Evolutionary conservation across 1,284 basidiomycete genomes (phyloP).

Genomic region (Coniophora puteana): DNA sequence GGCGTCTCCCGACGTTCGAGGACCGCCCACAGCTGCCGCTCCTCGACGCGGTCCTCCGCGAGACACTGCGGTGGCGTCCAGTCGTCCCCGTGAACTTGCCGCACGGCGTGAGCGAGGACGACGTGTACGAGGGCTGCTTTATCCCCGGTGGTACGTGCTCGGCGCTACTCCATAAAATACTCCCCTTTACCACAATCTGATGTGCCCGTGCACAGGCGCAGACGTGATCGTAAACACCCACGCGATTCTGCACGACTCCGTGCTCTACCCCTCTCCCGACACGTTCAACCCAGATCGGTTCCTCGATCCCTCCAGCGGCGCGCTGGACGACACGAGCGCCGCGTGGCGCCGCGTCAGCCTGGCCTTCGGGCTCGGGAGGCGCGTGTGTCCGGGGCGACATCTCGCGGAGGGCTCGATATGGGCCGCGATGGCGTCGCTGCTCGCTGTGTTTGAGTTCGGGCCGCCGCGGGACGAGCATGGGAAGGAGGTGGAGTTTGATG

Average conservation of each 20-base stretch:
- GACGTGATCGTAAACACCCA: no score
- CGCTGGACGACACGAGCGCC: constrained; percentile 26
- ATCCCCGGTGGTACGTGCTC: no score
- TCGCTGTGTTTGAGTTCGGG: constrained; percentile 2
- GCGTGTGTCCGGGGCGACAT: constrained; percentile 23
- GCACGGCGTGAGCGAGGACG: constrained; percentile 45
- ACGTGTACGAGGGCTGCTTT: constrained; percentile 41
- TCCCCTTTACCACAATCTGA: no score
- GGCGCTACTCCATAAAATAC: no score
- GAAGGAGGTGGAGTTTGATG: constrained; percentile 21
- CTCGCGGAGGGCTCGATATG: not conserved
- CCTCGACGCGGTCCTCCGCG: constrained; percentile 19
- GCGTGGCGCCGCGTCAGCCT: no score
- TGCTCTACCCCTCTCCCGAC: constrained; percentile 23
- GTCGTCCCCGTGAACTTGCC: constrained; percentile 35
- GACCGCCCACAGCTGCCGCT: constrained; percentile 17
- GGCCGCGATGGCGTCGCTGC: not conserved
- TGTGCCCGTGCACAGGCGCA: no score
- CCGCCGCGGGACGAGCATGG: constrained; percentile 28
- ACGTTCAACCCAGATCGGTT: constrained; percentile 29
- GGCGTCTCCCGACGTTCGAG: constrained; percentile 14
- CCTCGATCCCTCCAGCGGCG: constrained; percentile 21
- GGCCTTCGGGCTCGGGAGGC: constrained; percentile 34
- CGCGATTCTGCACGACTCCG: constrained; percentile 30
- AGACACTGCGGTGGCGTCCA: constrained; percentile 20